Percentiles rank a stretch among this genome's conserved stretches.
Evolutionary conservation across 805 yeast species (phyloP).

Genomic region (Pichia californica): DNA sequence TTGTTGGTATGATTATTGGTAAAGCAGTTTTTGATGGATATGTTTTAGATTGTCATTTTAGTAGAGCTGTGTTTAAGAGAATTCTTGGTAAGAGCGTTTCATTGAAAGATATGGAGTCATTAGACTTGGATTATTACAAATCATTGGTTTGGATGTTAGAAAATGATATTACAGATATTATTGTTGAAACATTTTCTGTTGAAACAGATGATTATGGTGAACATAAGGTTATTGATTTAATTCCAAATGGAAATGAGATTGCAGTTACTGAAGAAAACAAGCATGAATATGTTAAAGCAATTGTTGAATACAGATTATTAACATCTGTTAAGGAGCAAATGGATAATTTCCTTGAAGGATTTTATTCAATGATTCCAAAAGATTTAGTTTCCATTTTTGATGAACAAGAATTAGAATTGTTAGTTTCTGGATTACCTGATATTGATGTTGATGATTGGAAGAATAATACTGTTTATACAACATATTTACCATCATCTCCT

Average conservation of each 20-base stretch:
- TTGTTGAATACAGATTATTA: conserved; percentile 82
- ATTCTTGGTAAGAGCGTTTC: conserved; percentile 75
- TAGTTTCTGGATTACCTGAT: conserved; percentile 93
- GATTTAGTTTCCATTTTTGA: conserved; percentile 82
- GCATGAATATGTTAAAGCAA: conserved; percentile 75
- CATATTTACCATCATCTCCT: conserved; percentile 74
- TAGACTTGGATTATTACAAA: conserved; percentile 88
- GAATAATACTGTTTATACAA: conserved; percentile 71
- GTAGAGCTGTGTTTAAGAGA: conserved; percentile 88
- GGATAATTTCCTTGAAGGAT: conserved; percentile 78
- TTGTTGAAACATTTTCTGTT: conserved; percentile 89
- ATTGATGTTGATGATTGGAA: conserved; percentile 97
- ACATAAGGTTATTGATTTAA: conserved; percentile 73
- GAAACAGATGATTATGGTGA: conserved; percentile 94
- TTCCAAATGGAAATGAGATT: conserved; percentile 74
- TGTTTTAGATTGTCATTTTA: conserved; percentile 88
- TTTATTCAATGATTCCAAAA: conserved; percentile 82
- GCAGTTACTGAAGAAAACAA: conserved; percentile 89
- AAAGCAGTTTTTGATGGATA: conserved; percentile 87
- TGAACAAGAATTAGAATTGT: conserved; percentile 89
- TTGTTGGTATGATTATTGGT: conserved; percentile 90
- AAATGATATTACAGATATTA: conserved; percentile 92
- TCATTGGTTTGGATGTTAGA: conserved; percentile 94
- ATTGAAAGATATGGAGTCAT: conserved; percentile 87
- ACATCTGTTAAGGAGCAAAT: conserved; percentile 82